Base-by-base conservation (phyloP, 2,329 filamentous ascomycete species). In the Fusarium longipes region DNA sequence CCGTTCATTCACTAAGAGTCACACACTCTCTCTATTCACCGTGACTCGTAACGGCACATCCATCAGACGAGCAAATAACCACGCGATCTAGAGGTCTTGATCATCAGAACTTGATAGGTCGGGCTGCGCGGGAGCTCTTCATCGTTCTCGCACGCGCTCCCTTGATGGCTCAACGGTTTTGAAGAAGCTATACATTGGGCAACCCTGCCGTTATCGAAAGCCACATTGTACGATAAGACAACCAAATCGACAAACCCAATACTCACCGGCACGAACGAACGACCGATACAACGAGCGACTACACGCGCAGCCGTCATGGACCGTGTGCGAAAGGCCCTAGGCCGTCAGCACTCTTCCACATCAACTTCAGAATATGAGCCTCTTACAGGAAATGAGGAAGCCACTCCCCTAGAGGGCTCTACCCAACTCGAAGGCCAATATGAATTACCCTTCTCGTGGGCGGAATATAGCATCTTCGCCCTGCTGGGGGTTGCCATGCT, bases 401-500 rank as follows among this genome's bases (percentile, higher is more conserved):
- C 70, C 20, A 67, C 70, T 18, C 63, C 67, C 11, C 65, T 73
- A 27, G 70, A 77, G 15, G 72, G 62, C 33, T 75, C 76, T 8
- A 56, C 70, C 27, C 40, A 72, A 8, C 64, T 71, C 18, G 77
- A 78, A 18, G 75, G 71, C 20, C 73, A 80, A 36, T 73, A 81
- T 17, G 80, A 82, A 33, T 73, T 80, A 32, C 83, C 83, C 18
- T 97, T 97, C 81, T 97, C 93, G 65, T 93, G 91, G 89, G 75
- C 92, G 33, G 92, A 96, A 77, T 99, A 98, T 79, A 82, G 80
- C 71, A 90, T 97, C 75, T 98, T 98, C 78, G 83, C 91, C 56
- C 81, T 97, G 49, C 83, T 98, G 25, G 96, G 96, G 49, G 85
- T 97, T 57, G 92, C 94, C 51, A 98, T 98, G 96, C 85, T 98